A percentile compares a stretch with the other conserved stretches of the same genome.
These are phyloP conservation scores for Sclerotinia sclerotiorum DNA, from an alignment of 2,329 filamentous ascomycete genomes.

Conservation along the genomic window DNA sequence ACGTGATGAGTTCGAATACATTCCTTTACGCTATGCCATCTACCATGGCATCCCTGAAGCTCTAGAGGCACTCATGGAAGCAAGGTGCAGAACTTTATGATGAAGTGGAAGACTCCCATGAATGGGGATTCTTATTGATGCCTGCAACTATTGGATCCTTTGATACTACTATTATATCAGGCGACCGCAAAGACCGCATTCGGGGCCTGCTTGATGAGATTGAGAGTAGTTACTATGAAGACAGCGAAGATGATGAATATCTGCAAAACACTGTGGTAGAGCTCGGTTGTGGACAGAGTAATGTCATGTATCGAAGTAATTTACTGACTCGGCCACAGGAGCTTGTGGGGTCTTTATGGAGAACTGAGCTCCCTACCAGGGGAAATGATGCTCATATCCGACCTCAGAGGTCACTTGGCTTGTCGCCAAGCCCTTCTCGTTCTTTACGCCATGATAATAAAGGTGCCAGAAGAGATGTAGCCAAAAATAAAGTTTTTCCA, in stretches of 20 bases:
- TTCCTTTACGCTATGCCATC: conserved; percentile 24
- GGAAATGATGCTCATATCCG: background rate
- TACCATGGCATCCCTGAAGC: conserved; percentile 24
- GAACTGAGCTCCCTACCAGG: background rate
- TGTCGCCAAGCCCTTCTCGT: background rate
- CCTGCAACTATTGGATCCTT: conserved; percentile 22
- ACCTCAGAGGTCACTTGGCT: background rate
- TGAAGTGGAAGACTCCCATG: conserved; percentile 20
- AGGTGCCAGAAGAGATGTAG: background rate
- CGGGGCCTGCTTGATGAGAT: conserved; percentile 21
- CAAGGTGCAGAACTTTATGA: conserved; percentile 25
- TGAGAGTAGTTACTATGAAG: background rate
- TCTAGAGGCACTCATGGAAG: conserved; percentile 18
- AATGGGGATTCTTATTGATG: conserved; percentile 11
- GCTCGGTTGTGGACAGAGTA: background rate
- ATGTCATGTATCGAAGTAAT: background rate
- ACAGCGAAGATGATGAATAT: background rate
- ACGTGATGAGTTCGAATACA: conserved; percentile 20
- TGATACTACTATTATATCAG: conserved; percentile 13
- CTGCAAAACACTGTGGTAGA: background rate
- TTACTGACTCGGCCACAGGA: background rate
- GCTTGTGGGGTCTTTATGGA: background rate
- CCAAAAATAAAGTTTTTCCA: background rate
- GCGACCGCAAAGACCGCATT: conserved; percentile 18
- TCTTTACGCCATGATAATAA: background rate